These are phyloP conservation scores for Apophysomyces ossiformis DNA, from an alignment of 371 early-diverging fungal genomes.

Conservation along the genomic window DNA sequence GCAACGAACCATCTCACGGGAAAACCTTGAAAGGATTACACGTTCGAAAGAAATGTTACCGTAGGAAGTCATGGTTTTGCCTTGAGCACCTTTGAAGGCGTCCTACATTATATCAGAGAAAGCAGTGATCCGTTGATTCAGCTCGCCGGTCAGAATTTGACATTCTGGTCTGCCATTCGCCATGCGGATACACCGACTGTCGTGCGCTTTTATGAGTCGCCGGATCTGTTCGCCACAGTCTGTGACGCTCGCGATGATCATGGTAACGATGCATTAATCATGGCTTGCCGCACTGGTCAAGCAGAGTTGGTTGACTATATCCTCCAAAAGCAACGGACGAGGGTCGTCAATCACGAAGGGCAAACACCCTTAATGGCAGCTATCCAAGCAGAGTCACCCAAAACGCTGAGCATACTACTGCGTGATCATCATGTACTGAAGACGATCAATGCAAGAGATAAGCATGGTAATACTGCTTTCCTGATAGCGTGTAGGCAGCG, in stretches of 20 bases:
- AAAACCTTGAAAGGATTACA: constrained; percentile 42
- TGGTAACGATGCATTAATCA: constrained; percentile 51
- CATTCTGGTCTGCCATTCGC: constrained; percentile 38
- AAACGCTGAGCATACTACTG: constrained; percentile 33
- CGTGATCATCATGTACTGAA: constrained; percentile 14
- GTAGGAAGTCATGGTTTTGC: constrained; percentile 59
- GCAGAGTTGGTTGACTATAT: constrained; percentile 34
- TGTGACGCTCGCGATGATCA: constrained; percentile 22
- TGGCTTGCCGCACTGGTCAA: constrained; percentile 48
- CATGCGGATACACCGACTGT: background rate
- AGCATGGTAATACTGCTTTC: constrained; percentile 47
- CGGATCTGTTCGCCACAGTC: background rate
- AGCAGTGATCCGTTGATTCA: constrained; percentile 36
- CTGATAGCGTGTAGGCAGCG: constrained; percentile 26
- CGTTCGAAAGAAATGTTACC: constrained; percentile 45
- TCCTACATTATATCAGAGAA: constrained; percentile 51
- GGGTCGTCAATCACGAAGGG: constrained; percentile 38
- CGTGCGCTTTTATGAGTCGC: constrained; percentile 1
- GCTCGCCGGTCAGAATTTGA: constrained; percentile 38
- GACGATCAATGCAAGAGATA: constrained; percentile 34
- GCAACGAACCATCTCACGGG: background rate
- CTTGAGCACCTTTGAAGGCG: constrained; percentile 59
- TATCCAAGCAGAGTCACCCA: constrained; percentile 29
- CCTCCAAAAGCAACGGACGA: constrained; percentile 18
- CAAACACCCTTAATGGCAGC: constrained; percentile 55